phyloP scores from a whole-genome alignment of 2,329 filamentous ascomycete species.

The Colletotrichum sublineola region DNA sequence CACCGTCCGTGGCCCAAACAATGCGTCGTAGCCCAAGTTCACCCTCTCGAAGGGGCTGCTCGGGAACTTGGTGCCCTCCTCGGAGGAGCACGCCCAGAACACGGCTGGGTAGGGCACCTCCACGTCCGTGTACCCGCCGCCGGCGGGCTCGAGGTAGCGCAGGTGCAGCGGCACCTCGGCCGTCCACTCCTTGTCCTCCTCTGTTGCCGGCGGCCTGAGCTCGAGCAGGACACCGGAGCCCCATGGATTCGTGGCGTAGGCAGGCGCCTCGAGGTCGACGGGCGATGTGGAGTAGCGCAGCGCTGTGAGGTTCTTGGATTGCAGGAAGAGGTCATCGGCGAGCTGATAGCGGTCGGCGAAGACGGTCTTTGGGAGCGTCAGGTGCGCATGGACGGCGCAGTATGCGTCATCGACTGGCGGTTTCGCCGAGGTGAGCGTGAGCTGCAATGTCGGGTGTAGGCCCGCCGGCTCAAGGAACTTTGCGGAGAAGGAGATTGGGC shows the following conservation, averaged over 20 bases:
- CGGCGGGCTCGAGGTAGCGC: slow-evolving; percentile 79
- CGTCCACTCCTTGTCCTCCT: slow-evolving; percentile 66
- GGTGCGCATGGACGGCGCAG: slow-evolving; percentile 82
- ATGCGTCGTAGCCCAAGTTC: slow-evolving; percentile 86
- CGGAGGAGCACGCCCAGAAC: slow-evolving; percentile 89
- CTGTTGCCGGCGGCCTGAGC: slow-evolving; percentile 67
- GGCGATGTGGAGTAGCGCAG: slow-evolving; percentile 79
- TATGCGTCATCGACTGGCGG: slow-evolving; percentile 66
- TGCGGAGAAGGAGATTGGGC: slow-evolving; percentile 66
- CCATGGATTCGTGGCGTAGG: slow-evolving; percentile 83
- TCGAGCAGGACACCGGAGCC: slow-evolving; percentile 84
- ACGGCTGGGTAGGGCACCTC: slow-evolving; percentile 84
- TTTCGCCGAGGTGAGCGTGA: slow-evolving; percentile 69
- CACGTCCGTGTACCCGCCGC: slow-evolving; percentile 65
- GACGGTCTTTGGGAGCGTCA: slow-evolving; percentile 84
- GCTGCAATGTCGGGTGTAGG: slow-evolving; percentile 83
- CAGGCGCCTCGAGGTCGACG: slow-evolving; percentile 91
- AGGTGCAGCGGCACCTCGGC: slow-evolving; percentile 85
- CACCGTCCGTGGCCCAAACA: slow-evolving; percentile 82
- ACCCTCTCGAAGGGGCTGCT: slow-evolving; percentile 87
- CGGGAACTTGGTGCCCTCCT: slow-evolving; percentile 75
- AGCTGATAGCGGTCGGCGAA: slow-evolving; percentile 94
- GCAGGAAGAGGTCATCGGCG: slow-evolving; percentile 79
- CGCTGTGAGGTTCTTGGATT: slow-evolving; percentile 81
- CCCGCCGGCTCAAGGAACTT: slow-evolving; percentile 80